Conservation (phyloP, 345 rosid species). For the Anacardium occidentale region DNA sequence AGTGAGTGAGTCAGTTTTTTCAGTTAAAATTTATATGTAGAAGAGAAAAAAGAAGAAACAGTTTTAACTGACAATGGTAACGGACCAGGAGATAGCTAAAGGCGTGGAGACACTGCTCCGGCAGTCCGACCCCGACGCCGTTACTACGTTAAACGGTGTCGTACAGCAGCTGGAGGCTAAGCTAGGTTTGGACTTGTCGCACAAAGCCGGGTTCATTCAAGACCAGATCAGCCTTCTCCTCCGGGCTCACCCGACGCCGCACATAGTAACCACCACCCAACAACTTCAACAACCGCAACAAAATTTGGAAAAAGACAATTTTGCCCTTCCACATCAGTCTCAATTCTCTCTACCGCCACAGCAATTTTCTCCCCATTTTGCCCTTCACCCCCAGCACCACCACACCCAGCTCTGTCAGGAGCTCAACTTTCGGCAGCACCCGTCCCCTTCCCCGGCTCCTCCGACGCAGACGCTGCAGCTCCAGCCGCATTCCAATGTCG, state of each 20-base stretch:
- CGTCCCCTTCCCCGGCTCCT: constrained; percentile 25
- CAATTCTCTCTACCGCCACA: constrained; percentile 44
- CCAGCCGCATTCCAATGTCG: constrained; percentile 17
- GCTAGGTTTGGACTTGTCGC: constrained; percentile 77
- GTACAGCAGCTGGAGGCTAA: constrained; percentile 82
- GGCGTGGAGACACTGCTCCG: constrained; percentile 80
- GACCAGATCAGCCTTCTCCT: constrained; percentile 81
- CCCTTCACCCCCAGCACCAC: constrained; percentile 40
- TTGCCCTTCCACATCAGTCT: constrained; percentile 53
- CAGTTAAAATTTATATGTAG: constrained; percentile 38
- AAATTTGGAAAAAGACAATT: constrained; percentile 48
- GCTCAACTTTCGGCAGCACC: constrained; percentile 67
- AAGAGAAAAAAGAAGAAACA: constrained; percentile 10
- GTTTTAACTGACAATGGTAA: constrained; percentile 44
- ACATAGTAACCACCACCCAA: constrained; percentile 14
- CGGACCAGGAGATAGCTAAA: constrained; percentile 86
- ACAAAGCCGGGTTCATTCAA: constrained; percentile 73
- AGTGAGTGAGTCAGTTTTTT: constrained; percentile 38
- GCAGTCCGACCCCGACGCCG: constrained; percentile 60
- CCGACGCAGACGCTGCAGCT: constrained; percentile 27
- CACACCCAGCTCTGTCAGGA: constrained; percentile 39
- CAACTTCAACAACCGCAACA: constrained; percentile 23
- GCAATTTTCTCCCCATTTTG: constrained; percentile 49
- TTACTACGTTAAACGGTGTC: constrained; percentile 68
- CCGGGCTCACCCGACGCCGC: constrained; percentile 44